Evolutionary conservation across 2,329 filamentous ascomycete genomes (phyloP), one percentile per base, ranked within the genome.

Genomic region (Pseudogymnoascus pannorum): DNA sequence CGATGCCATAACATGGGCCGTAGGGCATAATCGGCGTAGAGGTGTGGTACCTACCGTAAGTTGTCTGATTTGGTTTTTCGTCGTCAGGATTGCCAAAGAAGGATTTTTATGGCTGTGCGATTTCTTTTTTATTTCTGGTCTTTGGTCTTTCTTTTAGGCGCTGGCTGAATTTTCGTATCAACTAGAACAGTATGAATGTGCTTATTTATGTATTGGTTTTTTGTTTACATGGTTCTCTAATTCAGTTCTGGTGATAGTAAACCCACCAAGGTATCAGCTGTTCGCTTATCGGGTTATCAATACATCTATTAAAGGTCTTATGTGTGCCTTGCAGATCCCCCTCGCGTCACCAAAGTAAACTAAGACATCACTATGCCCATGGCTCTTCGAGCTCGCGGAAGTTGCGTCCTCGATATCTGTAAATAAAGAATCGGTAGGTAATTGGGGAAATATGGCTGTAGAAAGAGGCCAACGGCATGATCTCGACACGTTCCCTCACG

Each of bases 281-380:
- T 54, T 54, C 48, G 48, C 48, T 33, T 54, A 54, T 54, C 48
- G 16, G 9, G n/a, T 54, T 54, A 20, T 31, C 48, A 54, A 31
- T 36, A 16, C 42, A 12, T 33, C 48, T 54, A 31, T 33, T 20
- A 54, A 54, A 54, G 48, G 48, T 54, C 26, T 54, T 31, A 20
- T 8, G 6, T 8, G 48, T 33, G 48, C 11, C 48, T 54, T 33
- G 26, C 48, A 54, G 48, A 54, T 54, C 16, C 48, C 26, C 44
- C 26, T 31, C 26, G 48, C 48, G 48, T 54, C 48, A 54, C 48
- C 26, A 31, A 33, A 12, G 9, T 18, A 18, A 54, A 20, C 9
- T 54, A 54, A 54, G 24, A 54, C 26, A 31, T 18, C 26, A 31
- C n/a, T 54, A 9, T 31, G 48, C 16, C 48, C 48, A 3, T 26